phyloP scores from a whole-genome alignment of 148 eudicot genomes.

The Fagopyrum esculentum region DNA sequence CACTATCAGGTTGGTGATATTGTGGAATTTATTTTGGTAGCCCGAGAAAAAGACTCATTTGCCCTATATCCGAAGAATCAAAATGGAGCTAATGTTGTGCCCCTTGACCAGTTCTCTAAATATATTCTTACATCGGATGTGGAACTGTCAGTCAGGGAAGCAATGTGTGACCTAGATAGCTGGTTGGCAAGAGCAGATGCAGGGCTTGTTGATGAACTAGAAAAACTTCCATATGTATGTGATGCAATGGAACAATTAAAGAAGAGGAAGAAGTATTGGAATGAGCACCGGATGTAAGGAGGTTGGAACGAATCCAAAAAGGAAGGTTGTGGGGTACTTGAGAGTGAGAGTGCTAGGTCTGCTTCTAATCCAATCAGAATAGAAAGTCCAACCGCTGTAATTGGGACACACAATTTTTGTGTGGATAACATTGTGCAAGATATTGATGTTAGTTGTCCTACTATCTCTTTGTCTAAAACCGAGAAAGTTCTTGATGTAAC shows the following conservation, averaged over 20 bases:
- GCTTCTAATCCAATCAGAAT: not conserved
- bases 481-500: slow-evolving; percentile 36
- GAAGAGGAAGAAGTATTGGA: slow-evolving; percentile 77
- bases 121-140: slow-evolving; percentile 76
- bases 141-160: slow-evolving; percentile 79
- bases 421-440: slow-evolving; percentile 17
- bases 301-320: slow-evolving; percentile 17
- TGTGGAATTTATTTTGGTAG: slow-evolving; percentile 64
- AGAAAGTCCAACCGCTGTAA: not conserved
- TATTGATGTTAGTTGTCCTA: slow-evolving; percentile 15
- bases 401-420: slow-evolving; percentile 10
- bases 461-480: slow-evolving; percentile 37
- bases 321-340: slow-evolving; percentile 18
- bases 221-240: slow-evolving; percentile 92
- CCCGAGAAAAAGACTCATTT: slow-evolving; percentile 69
- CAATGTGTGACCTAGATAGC: slow-evolving; percentile 68
- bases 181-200: slow-evolving; percentile 91
- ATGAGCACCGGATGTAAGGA: slow-evolving; percentile 29
- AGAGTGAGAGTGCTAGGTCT: slow-evolving; percentile 2
- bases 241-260: slow-evolving; percentile 79
- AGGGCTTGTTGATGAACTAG: slow-evolving; percentile 90
- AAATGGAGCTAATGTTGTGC: slow-evolving; percentile 23
- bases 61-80: slow-evolving; percentile 41
- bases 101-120: slow-evolving; percentile 63
- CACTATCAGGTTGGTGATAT: slow-evolving; percentile 51